Conservation (phyloP, 2,329 filamentous ascomycete genomes). For the Myriangium duriaei region DNA sequence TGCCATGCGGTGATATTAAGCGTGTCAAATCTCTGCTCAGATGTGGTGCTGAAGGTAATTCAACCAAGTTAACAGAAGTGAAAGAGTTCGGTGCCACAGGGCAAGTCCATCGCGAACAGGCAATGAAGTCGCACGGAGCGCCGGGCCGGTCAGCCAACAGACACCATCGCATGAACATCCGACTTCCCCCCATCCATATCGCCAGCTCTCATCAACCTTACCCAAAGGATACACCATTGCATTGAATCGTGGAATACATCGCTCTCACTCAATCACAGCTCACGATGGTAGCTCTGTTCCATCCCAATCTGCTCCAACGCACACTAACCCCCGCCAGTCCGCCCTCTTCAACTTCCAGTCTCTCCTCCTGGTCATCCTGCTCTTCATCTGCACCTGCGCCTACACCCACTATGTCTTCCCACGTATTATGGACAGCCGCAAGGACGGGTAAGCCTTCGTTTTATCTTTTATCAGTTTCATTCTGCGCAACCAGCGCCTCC, state of each 20-base stretch:
- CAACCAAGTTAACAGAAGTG: no score
- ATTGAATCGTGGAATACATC: background rate
- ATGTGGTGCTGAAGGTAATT: no score
- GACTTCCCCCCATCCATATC: background rate
- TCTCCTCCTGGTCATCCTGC: conserved; percentile 82
- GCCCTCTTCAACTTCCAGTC: conserved; percentile 99
- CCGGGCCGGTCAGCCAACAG: no score
- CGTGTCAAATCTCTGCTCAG: no score
- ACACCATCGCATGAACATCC: background rate
- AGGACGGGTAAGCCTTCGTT: conserved; percentile 56
- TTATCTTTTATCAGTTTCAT: background rate
- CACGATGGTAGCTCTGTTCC: conserved; percentile 10
- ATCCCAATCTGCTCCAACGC: background rate
- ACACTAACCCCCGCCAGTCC: conserved; percentile 43
- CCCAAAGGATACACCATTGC: no score
- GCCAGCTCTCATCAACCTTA: background rate
- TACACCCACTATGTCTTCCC: conserved; percentile 89
- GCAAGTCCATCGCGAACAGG: background rate
- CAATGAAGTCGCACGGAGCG: background rate
- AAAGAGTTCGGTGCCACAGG: no score
- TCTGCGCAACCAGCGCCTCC: no score
- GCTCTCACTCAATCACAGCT: background rate
- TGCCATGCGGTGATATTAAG: no score
- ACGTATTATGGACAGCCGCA: conserved; percentile 81
- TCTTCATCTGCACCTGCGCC: conserved; percentile 90